Conservation (phyloP, 345 rosid species). For the Aquilaria sinensis region DNA sequence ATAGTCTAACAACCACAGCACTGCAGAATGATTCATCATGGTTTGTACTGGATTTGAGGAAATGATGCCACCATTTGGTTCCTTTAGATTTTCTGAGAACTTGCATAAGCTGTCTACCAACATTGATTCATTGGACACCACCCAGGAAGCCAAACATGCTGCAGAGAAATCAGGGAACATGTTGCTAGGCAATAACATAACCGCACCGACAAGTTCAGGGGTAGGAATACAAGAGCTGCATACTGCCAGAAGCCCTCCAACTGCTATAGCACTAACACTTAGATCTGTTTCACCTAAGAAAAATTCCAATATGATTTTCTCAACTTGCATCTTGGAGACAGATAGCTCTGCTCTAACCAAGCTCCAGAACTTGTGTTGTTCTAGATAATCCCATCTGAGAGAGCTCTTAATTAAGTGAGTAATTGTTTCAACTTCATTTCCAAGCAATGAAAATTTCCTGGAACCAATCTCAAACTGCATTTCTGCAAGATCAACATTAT, state of each 20-base stretch:
- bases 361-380: constrained; percentile 51
- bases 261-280: constrained; percentile 37
- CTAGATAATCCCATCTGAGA: constrained; percentile 33
- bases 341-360: constrained; percentile 46
- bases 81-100: constrained; percentile 27
- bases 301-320: constrained; percentile 38
- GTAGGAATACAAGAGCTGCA: constrained; percentile 37
- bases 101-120: constrained; percentile 37
- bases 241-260: constrained; percentile 36
- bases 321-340: constrained; percentile 30
- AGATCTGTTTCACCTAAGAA: constrained; percentile 29
- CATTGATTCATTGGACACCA: constrained; percentile 30
- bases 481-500: constrained; percentile 35
- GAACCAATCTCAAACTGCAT: constrained; percentile 38
- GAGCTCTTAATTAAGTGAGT: constrained; percentile 30
- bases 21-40: constrained; percentile 10
- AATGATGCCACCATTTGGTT: neutral
- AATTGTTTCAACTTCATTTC: constrained; percentile 29
- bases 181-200: constrained; percentile 38
- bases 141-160: constrained; percentile 40
- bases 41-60: constrained; percentile 3
- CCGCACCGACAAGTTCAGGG: constrained; percentile 36
- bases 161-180: constrained; percentile 35
- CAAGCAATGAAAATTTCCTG: constrained; percentile 34
- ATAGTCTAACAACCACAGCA: constrained; percentile 5